These are phyloP conservation scores for Castanopsis chinensis DNA, from an alignment of 306 rosid species.

Conservation along the genomic window DNA sequence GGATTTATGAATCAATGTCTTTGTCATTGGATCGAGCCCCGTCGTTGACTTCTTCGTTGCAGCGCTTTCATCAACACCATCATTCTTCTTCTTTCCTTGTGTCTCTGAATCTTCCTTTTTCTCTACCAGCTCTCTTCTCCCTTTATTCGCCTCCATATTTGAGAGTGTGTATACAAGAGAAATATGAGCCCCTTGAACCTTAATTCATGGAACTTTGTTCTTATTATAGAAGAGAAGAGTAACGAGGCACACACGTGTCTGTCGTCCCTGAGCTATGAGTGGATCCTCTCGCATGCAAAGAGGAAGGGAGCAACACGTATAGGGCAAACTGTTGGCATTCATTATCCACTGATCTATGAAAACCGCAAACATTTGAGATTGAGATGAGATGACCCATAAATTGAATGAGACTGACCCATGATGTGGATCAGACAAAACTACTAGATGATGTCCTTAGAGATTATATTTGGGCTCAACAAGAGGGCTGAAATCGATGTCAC, in stretches of 20 bases:
- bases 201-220: background rate
- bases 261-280: background rate
- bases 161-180: background rate
- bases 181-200: background rate
- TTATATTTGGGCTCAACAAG: too few relatives aligned
- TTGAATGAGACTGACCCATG: too few relatives aligned
- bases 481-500: too few relatives aligned
- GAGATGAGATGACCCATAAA: too few relatives aligned
- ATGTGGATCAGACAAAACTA: too few relatives aligned
- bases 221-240: background rate
- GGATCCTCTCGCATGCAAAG: background rate
- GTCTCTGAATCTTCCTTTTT: background rate
- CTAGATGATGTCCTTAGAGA: too few relatives aligned
- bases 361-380: too few relatives aligned
- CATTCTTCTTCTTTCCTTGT: background rate
- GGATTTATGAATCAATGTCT: constrained; percentile 34
- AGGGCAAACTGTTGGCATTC: too few relatives aligned
- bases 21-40: constrained; percentile 13
- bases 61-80: background rate
- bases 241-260: background rate
- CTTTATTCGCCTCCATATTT: constrained; percentile 49
- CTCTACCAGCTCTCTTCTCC: constrained; percentile 25
- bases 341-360: too few relatives aligned
- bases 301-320: background rate
- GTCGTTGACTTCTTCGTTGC: background rate